Conservation (phyloP, 768 basidiomycete genomes). For the Mycena alexandri region DNA sequence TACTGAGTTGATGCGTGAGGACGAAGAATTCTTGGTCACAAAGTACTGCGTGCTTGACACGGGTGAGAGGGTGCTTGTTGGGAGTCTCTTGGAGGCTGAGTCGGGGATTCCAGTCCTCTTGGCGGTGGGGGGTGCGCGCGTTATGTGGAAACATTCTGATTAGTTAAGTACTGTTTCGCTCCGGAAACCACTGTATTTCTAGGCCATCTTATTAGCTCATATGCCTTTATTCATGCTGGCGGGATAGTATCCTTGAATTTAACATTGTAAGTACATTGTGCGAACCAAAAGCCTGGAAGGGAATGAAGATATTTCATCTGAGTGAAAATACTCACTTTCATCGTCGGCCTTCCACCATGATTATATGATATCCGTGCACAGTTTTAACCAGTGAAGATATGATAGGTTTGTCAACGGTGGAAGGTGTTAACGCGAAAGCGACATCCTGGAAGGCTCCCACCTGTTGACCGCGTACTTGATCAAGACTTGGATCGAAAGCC, state of each 20-base stretch:
- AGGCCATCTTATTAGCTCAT: no score
- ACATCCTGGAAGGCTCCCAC: conserved; percentile 86
- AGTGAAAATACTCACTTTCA: conserved; percentile 36
- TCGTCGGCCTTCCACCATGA: conserved; percentile 90
- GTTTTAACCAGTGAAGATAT: conserved; percentile 85
- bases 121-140: conserved; percentile 29
- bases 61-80: conserved; percentile 21
- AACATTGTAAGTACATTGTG: no score
- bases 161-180: no score
- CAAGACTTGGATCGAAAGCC: neutral
- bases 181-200: no score
- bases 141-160: conserved; percentile 4
- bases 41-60: conserved; percentile 10
- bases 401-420: conserved; percentile 83
- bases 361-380: conserved; percentile 88
- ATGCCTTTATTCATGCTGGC: no score
- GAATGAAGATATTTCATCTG: no score
- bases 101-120: conserved; percentile 4
- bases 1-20: conserved; percentile 1
- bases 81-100: conserved; percentile 20
- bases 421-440: conserved; percentile 86
- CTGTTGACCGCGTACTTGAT: neutral
- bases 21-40: conserved; percentile 9
- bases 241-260: no score
- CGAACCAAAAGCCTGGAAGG: no score